Base-by-base conservation (phyloP, 192 early-diverging fungal species). In the Rhizophagus clarus region DNA sequence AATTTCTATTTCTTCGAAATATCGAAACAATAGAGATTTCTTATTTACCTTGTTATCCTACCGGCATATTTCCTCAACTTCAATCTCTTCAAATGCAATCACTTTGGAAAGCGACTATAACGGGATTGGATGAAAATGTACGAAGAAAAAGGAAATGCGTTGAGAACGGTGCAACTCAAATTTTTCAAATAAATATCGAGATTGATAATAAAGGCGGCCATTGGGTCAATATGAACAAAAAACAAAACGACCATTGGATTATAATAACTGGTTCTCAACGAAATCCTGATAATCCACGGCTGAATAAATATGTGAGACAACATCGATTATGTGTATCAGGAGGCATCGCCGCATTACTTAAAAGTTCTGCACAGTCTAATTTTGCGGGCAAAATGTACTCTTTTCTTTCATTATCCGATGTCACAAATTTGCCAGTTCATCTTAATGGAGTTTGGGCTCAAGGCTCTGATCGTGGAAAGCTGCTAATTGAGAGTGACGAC, bases 1-100 rank as follows among this genome's bases (percentile, higher is more conserved):
- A 76, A 26, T 76, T 76, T 42, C 62, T 76, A 26, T 76, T 76
- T 62, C 34, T 76, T 22, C 51, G 61, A 47, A 62, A 76, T n/a
- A 76, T 76, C 26, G 74, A 76, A 62, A 26, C 0, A 63, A 37
- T 76, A 8, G 74, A 76, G 62, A 56, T 75, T 2, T 75, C 61
- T 0, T 4, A 32, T 24, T 63, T 76, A 29, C 42, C 2, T 4
- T 31, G 17, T 31, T 14, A 4, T 24, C 32, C 74, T 22, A 2
- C 2, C 14, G 22, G 17, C 42, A n/a, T 40, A 15, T 26, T 14
- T 24, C 9, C 61, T 24, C 22, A 40, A 9, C 37, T 40, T 40
- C 37, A 40, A 40, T 40, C 37, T 0, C 7, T 5, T 40, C 37
- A 40, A 40, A 8, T 40, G 37, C 4, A 40, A 6, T 40, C 37